Base-by-base conservation (phyloP, 768 basidiomycete species). In the Russula compacta region DNA sequence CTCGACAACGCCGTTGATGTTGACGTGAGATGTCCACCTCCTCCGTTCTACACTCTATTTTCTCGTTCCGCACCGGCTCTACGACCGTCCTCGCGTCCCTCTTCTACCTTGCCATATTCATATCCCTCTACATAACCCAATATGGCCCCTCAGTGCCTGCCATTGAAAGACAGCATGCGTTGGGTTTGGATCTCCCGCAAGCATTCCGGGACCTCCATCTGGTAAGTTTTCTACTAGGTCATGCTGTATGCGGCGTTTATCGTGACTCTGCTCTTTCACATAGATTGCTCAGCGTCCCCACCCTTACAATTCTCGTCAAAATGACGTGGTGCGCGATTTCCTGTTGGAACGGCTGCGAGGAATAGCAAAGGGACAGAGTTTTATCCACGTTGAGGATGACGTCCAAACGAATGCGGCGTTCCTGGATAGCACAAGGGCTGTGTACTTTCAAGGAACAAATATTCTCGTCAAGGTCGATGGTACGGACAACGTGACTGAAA, bases 221-320 rank as follows among this genome's bases (percentile, higher is more conserved):
- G 64, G 85, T 83, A 40, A 61, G 66, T 53, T 49, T 6, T 17
- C 32, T 32, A 21, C 32, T 38, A 21, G 6, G 19, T 1, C 39
- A 29, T 29, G 11, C 47, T 55, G 21, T 50, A 21, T 24, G 15
- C 35, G 12, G 36, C 50, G 29, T 49, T 35, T 64, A 38, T 19
- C 47, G 36, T 12, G 33, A 49, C n/a, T 40, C n/a, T 21, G 7
- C 50, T 9, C 19, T 9, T 52, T n/a, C 35, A 8, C 33, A 21
- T 60, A 81, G 85, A 83, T 92, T 61, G 78, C 90, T 6, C 73
- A 78, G 6, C 78, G 78, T 32, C 91, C 90, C 0, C 90, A 88
- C 71, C 83, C 90, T 0, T 89, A 83, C 73, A 84, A 87, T 67
- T 89, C 88, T 1, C 87, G 84, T 72, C 80, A 83, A 17, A 93